A percentile compares a stretch with the other conserved stretches of the same genome.
Evolutionary conservation across 495 filamentous ascomycete genomes (phyloP).

Genomic region (Aspergillus bertholletiae): DNA sequence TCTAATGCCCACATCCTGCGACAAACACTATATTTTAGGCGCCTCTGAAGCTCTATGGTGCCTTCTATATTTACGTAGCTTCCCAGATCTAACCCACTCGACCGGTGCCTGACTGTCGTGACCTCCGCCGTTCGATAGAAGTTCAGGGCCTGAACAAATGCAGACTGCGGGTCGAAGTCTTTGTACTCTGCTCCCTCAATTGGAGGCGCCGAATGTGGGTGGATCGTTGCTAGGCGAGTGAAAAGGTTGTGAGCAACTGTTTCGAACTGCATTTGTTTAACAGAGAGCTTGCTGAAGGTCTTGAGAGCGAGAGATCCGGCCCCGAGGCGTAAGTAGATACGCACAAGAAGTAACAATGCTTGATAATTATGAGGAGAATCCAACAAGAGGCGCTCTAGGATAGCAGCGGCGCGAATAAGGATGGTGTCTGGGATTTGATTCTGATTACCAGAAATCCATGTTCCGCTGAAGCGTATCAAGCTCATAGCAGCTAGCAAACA

Average conservation of each 20-base stretch:
- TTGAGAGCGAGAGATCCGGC: constrained; percentile 51
- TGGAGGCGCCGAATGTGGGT: constrained; percentile 43
- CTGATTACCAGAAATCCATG: constrained; percentile 15
- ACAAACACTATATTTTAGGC: constrained; percentile 36
- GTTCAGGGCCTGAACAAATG: constrained; percentile 38
- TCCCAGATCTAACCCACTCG: constrained; percentile 33
- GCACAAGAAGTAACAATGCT: constrained; percentile 50
- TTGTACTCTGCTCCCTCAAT: constrained; percentile 39
- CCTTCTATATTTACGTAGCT: constrained; percentile 39
- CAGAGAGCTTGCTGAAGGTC: constrained; percentile 51
- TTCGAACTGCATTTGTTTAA: constrained; percentile 61
- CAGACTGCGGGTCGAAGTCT: constrained; percentile 41
- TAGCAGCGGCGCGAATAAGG: constrained; percentile 47
- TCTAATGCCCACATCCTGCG: constrained; percentile 41
- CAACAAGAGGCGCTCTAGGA: constrained; percentile 47
- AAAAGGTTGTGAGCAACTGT: constrained; percentile 55
- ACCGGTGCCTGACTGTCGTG: constrained; percentile 30
- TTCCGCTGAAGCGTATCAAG: constrained; percentile 40
- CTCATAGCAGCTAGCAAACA: constrained; percentile 55
- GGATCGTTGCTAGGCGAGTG: constrained; percentile 55
- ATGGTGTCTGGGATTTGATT: constrained; percentile 28
- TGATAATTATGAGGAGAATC: constrained; percentile 58
- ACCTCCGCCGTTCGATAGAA: constrained; percentile 36
- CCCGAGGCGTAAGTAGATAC: constrained; percentile 52
- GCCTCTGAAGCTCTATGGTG: constrained; percentile 36